phyloP scores from a whole-genome alignment of 768 basidiomycete genomes.

The Rhodocollybia butyracea region DNA sequence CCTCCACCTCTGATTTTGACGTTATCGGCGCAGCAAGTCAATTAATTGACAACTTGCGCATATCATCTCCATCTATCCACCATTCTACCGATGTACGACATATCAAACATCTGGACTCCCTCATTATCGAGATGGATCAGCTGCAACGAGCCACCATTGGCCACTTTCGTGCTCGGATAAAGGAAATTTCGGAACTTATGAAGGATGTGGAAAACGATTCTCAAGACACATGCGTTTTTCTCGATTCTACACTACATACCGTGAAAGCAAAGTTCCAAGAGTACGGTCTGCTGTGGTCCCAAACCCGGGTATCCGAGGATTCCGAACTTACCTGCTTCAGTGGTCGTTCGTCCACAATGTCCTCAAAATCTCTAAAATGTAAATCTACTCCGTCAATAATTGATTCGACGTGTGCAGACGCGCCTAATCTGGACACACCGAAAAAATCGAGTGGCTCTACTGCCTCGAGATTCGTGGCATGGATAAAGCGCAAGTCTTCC shows the following conservation, averaged over 20 bases:
- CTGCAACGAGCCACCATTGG: slow-evolving; percentile 43
- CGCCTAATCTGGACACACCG: background rate
- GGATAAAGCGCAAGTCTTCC: slow-evolving; percentile 8
- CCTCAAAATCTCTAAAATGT: background rate
- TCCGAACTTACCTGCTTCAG: slow-evolving; percentile 55
- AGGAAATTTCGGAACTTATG: slow-evolving; percentile 49
- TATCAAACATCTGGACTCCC: slow-evolving; percentile 39
- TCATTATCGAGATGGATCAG: slow-evolving; percentile 46
- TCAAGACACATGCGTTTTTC: slow-evolving; percentile 39
- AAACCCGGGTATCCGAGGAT: slow-evolving; percentile 62
- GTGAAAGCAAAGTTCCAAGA: slow-evolving; percentile 41
- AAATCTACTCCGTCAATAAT: background rate
- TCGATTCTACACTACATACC: slow-evolving; percentile 40
- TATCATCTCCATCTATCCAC: slow-evolving; percentile 39
- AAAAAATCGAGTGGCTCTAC: background rate
- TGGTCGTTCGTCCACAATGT: slow-evolving; percentile 16
- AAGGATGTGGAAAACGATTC: slow-evolving; percentile 42
- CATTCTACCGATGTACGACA: slow-evolving; percentile 35
- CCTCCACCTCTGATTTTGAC: slow-evolving; percentile 38
- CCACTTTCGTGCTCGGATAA: slow-evolving; percentile 50
- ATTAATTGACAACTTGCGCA: slow-evolving; percentile 53
- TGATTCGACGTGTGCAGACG: background rate
- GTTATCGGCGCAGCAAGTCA: slow-evolving; percentile 40
- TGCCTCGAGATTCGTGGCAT: slow-evolving; percentile 1
- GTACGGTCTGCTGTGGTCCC: slow-evolving; percentile 33